phyloP scores from a whole-genome alignment of 306 rosid genomes.

The Medicago arabica region DNA sequence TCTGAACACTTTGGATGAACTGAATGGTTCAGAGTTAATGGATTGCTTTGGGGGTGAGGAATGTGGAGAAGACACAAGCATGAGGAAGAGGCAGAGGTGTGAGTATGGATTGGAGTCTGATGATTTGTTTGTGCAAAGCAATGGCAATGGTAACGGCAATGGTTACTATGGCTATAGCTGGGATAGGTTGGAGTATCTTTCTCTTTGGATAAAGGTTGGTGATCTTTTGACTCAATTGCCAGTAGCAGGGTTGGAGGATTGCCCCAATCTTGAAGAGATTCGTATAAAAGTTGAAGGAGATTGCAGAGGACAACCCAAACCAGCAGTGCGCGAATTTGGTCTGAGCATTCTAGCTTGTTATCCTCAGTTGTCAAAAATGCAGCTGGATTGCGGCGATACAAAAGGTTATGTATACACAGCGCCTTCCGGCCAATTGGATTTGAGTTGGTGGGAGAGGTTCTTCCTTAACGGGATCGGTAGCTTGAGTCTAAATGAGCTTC shows the following conservation, averaged over 20 bases:
- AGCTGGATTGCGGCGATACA: constrained; percentile 83
- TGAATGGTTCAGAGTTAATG: constrained; percentile 23
- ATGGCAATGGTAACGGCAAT: constrained; percentile 39
- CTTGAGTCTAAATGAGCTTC: constrained; percentile 67
- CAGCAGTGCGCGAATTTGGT: constrained; percentile 60
- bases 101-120: constrained; percentile 45
- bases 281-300: constrained; percentile 78
- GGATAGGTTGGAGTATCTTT: constrained; percentile 69
- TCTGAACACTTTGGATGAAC: constrained; percentile 43
- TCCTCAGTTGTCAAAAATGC: constrained; percentile 75
- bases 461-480: constrained; percentile 69
- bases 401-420: constrained; percentile 79
- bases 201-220: constrained; percentile 90
- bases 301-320: constrained; percentile 67
- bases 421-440: constrained; percentile 84
- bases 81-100: constrained; percentile 63
- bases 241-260: constrained; percentile 70
- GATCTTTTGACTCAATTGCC: constrained; percentile 72
- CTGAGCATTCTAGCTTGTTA: constrained; percentile 61
- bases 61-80: constrained; percentile 44
- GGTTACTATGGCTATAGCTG: constrained; percentile 58
- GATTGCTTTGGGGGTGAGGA: constrained; percentile 48
- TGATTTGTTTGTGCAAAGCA: constrained; percentile 42
- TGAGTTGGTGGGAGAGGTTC: constrained; percentile 94
- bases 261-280: constrained; percentile 82